Base-by-base conservation (phyloP, 2,329 filamentous ascomycete genomes). In the Macrophomina phaseolina region DNA sequence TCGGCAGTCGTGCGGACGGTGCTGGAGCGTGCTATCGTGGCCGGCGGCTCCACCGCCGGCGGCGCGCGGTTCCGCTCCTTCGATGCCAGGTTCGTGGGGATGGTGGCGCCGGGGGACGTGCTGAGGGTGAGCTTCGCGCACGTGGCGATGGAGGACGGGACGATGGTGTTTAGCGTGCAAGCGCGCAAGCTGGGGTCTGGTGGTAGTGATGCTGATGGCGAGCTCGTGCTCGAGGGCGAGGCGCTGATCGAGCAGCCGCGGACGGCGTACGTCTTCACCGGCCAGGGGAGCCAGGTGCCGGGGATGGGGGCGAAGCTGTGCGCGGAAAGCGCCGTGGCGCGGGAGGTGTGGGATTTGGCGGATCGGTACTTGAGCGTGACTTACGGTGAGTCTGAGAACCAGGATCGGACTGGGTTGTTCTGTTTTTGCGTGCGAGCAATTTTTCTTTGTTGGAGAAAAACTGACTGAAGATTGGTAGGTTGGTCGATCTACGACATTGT, bases 281-380 rank as follows among this genome's bases (percentile, higher is more conserved):
- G 80, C 1, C 80, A 82, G 66, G 80, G 80, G 5, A 77, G 74
- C 48, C 79, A 81, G 67, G 72, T 74, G 55, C 67, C 72, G 16
- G 72, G 71, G 9, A 82, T 82, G 80, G 80, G 80, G 1, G 81
- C 81, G 79, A 75, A 77, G n/a, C 69, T 82, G n/a, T 81, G 81
- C 58, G 73, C 69, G 12, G 68, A 67, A 1, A 76, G 72, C 30
- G 23, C 72, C 9, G 73, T 73, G 12, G 78, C 79, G 2, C 69
- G 70, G 42, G 67, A 66, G 4, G 69, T 80, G 5, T 81, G 80
- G 80, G 79, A 97, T 79, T 89, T 93, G 68, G 77, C 73, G 5
- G 79, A 81, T 67, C 72, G 67, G 28, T 72, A 75, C 65, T 76
- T 79, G 49, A 68, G 73, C 5, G 71, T 75, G 7, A 73, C 68